Evolutionary conservation across 2,329 filamentous ascomycete species (phyloP), one percentile per base, ranked within the genome.

Genomic region (Reticulascus tulasneorum): DNA sequence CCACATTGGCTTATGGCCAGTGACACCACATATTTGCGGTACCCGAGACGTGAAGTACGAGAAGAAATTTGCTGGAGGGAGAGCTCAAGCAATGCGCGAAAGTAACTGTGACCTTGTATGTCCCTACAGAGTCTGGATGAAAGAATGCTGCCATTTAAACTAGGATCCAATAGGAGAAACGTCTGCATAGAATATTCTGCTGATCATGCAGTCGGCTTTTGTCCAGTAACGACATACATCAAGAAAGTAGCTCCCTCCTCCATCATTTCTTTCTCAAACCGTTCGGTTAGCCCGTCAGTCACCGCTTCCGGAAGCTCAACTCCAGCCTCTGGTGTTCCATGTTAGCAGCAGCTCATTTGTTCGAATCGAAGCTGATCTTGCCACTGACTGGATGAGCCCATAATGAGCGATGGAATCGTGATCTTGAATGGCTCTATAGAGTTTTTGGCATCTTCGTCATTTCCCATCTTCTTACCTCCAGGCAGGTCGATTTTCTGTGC

Each of bases 211-310:
- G 10, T 3, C 4, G 24, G 24, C 11, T 26, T 36, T 18, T 36
- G 28, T 8, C 31, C 32, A 20, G 31, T 20, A 4, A 26, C 23
- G 15, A 36, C 15, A 6, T 40, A 16, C 3, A 16, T 29, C 2
- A 22, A 18, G 3, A 33, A 33, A 9, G 22, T 12, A 0, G 36
- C 35, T 6, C 41, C 39, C 19, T 37, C n/a, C 17, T 45, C 36
- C 17, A 23, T 29, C 33, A 45, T 37, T 22, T 45, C 39, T 9
- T 26, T 33, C 15, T 27, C 11, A 17, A 45, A 46, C 7, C 38
- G 27, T 10, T 42, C 29, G 5, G 33, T 23, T 5, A 45, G 13
- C 9, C 33, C 11, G 8, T 37, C 30, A 9, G 18, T 24, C 5
- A 33, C 16, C 2, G 24, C 33, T 0, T 35, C 25, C 2, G 29